phyloP scores from a whole-genome alignment of 177 flowering plant genomes.

The Tripterygium wilfordii region DNA sequence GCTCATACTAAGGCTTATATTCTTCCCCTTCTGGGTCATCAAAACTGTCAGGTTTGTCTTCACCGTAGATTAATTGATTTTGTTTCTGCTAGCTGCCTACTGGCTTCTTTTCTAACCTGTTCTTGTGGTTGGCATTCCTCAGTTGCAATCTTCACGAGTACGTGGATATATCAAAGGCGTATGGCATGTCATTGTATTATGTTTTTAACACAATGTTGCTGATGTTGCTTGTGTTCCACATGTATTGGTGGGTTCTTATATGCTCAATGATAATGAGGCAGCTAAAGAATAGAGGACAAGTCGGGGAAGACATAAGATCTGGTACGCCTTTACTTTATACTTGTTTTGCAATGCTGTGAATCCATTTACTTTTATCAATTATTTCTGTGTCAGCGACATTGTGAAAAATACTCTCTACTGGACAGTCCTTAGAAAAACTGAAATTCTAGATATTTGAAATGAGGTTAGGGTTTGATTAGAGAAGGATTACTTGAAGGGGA shows the following conservation, averaged over 20 bases:
- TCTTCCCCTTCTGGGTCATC: conserved; percentile 89
- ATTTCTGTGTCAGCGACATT: too few species aligned
- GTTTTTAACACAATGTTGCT: conserved; percentile 73
- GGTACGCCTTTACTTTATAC: conserved; percentile 32
- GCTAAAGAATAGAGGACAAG: conserved; percentile 79
- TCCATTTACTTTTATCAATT: too few species aligned
- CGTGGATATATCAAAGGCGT: conserved; percentile 38
- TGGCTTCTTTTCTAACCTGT: conserved; percentile 6
- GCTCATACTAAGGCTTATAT: conserved; percentile 69
- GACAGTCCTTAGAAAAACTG: too few species aligned
- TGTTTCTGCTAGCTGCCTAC: neutral
- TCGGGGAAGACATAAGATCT: conserved; percentile 93
- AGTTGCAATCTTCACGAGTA: conserved; percentile 35
- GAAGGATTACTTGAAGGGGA: too few species aligned
- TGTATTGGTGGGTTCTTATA: conserved; percentile 93
- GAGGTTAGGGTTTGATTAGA: too few species aligned
- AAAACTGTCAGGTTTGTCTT: conserved; percentile 55
- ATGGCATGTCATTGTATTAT: conserved; percentile 42
- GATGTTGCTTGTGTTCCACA: conserved; percentile 73
- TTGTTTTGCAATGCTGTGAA: too few species aligned
- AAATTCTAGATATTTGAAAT: too few species aligned
- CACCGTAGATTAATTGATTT: conserved; percentile 4
- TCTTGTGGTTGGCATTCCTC: conserved; percentile 20
- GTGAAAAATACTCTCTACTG: too few species aligned
- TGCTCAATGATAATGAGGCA: conserved; percentile 72